Conservation (phyloP, 2,329 filamentous ascomycete genomes). For the Ceratocystis smalleyi region DNA sequence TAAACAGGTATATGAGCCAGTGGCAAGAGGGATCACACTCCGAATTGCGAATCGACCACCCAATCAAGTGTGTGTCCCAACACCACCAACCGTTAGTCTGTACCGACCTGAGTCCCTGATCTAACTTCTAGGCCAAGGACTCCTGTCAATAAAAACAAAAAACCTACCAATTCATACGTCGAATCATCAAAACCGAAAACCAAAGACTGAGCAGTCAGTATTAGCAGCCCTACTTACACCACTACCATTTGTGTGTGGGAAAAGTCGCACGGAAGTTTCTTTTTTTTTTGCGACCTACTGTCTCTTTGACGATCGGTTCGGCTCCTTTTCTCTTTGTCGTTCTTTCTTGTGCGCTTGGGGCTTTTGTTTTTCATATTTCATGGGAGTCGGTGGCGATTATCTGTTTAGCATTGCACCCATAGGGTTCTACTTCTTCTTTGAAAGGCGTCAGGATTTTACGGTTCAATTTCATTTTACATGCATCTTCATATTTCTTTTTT, state of each 20-base stretch:
- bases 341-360: conserved; percentile 15
- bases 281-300: not conserved
- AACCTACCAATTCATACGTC: not conserved
- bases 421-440: conserved; percentile 15
- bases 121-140: conserved; percentile 1
- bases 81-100: not conserved
- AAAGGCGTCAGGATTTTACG: conserved; percentile 16
- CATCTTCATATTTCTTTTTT: conserved; percentile 10
- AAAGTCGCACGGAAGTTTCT: not conserved
- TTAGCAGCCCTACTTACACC: not conserved
- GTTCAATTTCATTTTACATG: conserved; percentile 13
- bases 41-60: not conserved
- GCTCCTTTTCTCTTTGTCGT: conserved; percentile 5
- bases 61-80: not conserved
- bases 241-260: not conserved
- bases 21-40: not conserved
- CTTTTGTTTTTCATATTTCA: conserved; percentile 14
- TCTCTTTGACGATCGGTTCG: not conserved
- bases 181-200: not conserved
- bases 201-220: not conserved
- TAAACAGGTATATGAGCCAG: not conserved
- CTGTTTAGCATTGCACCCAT: conserved; percentile 17
- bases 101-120: not conserved
- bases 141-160: not conserved
- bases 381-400: conserved; percentile 17